Conservation (phyloP, 805 yeast genomes). For the Pichia membranifaciens region DNA sequence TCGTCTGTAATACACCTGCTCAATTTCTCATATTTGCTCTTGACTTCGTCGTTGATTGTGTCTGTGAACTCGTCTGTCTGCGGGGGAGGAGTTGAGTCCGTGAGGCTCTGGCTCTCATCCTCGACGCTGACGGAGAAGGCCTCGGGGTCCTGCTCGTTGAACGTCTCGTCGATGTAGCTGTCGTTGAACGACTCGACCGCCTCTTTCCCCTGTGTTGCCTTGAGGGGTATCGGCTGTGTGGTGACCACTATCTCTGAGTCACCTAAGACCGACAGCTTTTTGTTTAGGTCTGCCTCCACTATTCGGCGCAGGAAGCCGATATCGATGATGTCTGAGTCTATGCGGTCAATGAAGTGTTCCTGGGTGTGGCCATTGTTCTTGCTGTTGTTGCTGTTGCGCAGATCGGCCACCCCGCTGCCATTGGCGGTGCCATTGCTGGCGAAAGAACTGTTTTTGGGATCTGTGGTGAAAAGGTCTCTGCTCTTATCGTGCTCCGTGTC, state of each 20-base stretch:
- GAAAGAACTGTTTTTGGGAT: too few relatives aligned
- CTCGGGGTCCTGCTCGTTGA: background rate
- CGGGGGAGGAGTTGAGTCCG: background rate
- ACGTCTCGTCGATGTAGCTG: background rate
- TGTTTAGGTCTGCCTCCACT: slow-evolving; percentile 6
- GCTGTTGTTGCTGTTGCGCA: background rate
- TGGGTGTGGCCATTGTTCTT: background rate
- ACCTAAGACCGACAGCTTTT: slow-evolving; percentile 5
- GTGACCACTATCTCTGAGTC: slow-evolving; percentile 1
- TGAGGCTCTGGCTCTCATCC: background rate
- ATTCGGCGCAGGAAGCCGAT: slow-evolving; percentile 1
- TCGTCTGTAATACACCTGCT: background rate
- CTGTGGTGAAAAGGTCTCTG: too few relatives aligned
- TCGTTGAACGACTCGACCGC: background rate
- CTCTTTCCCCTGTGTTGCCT: background rate
- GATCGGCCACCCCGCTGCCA: too few relatives aligned
- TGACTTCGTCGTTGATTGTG: slow-evolving; percentile 1
- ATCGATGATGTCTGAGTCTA: slow-evolving; percentile 3
- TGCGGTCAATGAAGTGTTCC: background rate
- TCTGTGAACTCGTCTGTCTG: slow-evolving; percentile 1
- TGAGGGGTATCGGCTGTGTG: background rate
- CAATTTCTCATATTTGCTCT: slow-evolving; percentile 2
- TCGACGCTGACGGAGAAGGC: background rate
- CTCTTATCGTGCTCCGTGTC: too few relatives aligned
- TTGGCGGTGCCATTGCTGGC: too few relatives aligned